phyloP scores from a whole-genome alignment of 768 basidiomycete species.

The Pholiota molesta region DNA sequence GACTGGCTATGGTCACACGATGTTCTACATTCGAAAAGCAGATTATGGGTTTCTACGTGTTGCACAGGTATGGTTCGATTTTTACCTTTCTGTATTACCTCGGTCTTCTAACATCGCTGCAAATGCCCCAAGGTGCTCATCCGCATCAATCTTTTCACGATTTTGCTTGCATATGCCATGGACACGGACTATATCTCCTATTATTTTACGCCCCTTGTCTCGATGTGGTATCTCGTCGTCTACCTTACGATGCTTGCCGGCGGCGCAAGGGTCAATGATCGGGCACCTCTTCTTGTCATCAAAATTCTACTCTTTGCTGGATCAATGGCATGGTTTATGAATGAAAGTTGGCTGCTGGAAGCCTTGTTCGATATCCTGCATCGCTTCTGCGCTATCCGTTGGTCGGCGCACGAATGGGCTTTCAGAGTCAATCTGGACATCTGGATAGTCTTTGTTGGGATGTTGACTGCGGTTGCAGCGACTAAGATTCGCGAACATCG shows the following conservation, averaged over 20 bases:
- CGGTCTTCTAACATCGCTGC: not conserved
- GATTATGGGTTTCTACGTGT: constrained; percentile 83
- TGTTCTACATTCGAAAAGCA: constrained; percentile 87
- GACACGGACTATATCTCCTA: constrained; percentile 90
- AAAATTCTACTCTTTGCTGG: constrained; percentile 73
- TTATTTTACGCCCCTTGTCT: constrained; percentile 89
- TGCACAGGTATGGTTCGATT: constrained; percentile 51
- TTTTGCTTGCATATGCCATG: constrained; percentile 87
- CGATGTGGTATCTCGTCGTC: constrained; percentile 88
- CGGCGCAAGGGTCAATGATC: constrained; percentile 76
- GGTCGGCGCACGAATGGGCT: constrained; percentile 86
- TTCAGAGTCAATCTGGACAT: constrained; percentile 90
- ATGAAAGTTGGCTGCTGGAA: constrained; percentile 62
- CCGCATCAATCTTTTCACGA: constrained; percentile 81
- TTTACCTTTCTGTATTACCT: constrained; percentile 9
- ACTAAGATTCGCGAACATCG: constrained; percentile 78
- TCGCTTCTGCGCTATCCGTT: constrained; percentile 71
- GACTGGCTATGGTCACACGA: constrained; percentile 91
- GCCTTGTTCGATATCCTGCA: constrained; percentile 64
- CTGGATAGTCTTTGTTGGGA: constrained; percentile 87
- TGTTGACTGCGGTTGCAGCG: constrained; percentile 73
- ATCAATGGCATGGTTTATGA: constrained; percentile 68
- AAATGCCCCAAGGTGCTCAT: constrained; percentile 59
- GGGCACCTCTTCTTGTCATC: constrained; percentile 60
- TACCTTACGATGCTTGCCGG: constrained; percentile 71